Conservation (phyloP, 192 early-diverging fungal species). For the Coemansia sp. region DNA sequence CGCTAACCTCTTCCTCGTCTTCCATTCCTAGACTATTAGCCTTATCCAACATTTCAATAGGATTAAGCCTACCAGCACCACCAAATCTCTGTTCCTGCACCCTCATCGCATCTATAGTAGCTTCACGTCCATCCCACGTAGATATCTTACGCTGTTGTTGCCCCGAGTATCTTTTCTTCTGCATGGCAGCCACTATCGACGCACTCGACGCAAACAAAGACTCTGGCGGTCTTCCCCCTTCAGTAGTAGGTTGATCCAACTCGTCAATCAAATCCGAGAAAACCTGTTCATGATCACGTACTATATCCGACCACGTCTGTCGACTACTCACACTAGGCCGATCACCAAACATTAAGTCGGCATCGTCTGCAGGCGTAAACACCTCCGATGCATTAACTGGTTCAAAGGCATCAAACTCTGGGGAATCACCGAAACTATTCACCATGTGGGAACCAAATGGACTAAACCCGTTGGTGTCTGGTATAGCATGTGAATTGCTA, state of each 20-base stretch:
- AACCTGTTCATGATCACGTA: constrained; percentile 43
- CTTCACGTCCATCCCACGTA: constrained; percentile 49
- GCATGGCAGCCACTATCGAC: constrained; percentile 40
- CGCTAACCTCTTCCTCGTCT: constrained; percentile 32
- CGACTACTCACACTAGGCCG: constrained; percentile 15
- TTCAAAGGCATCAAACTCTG: not conserved
- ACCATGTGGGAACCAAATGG: constrained; percentile 11
- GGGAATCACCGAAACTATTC: constrained; percentile 24
- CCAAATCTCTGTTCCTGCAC: constrained; percentile 33
- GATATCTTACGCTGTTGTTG: constrained; percentile 15
- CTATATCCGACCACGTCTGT: constrained; percentile 32
- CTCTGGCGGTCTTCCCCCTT: constrained; percentile 22
- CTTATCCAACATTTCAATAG: constrained; percentile 41
- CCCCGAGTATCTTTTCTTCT: not conserved
- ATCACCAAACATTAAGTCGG: constrained; percentile 39
- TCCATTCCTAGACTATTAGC: constrained; percentile 48
- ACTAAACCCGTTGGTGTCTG: not conserved
- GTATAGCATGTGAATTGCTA: not conserved
- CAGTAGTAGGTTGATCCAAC: not conserved
- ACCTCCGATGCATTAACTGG: not conserved
- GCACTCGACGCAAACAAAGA: constrained; percentile 50
- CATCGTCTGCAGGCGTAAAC: constrained; percentile 15
- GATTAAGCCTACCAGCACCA: constrained; percentile 8
- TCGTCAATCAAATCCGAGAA: constrained; percentile 33
- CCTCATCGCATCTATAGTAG: constrained; percentile 31